Evolutionary conservation across 495 filamentous ascomycete genomes (phyloP), one percentile per base, ranked within the genome.

Genomic region (Aspergillus kassunensis): DNA sequence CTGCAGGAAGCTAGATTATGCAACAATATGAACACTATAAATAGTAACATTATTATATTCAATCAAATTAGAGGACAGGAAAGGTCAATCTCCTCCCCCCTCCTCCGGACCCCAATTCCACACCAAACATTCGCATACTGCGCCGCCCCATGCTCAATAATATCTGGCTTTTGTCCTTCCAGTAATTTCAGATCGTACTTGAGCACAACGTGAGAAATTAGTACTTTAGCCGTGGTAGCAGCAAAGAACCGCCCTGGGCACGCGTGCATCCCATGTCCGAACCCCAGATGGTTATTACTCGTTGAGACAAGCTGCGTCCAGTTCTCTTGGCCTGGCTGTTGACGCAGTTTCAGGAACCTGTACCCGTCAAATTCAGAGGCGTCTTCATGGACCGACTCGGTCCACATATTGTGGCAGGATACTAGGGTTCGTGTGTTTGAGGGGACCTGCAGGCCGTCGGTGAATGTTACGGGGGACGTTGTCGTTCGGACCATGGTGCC

Each of bases 191-290:
- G 25, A 35, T 85, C 80, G 48, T 80, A 84, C 21, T 73, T 70
- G 13, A 78, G 53, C 21, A 85, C 27, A 3, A 78, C 51, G 46
- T 77, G 69, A 20, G 39, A 52, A 10, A 59, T 13, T 8, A 31
- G 25, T 30, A 75, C 60, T 44, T 79, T 79, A 27, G 72, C 54
- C 61, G 71, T 66, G 23, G 66, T 64, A 0, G 58, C 52, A 20
- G 73, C 77, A 49, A 80, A 73, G 53, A 77, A 75, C 6, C 77
- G 53, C 1, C 77, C 77, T 0, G 77, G 76, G 34, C 76, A 80
- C 0, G 79, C 77, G 42, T 81, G 74, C 27, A 60, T 62, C 2
- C 77, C 78, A 18, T 64, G 57, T 0, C 77, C 76, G 44, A 77
- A 80, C 0, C 59, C 61, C 13, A 76, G 45, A 41, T 72, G 60